Base-by-base conservation (phyloP, 192 early-diverging fungal species). In the Radiomyces spectabilis region DNA sequence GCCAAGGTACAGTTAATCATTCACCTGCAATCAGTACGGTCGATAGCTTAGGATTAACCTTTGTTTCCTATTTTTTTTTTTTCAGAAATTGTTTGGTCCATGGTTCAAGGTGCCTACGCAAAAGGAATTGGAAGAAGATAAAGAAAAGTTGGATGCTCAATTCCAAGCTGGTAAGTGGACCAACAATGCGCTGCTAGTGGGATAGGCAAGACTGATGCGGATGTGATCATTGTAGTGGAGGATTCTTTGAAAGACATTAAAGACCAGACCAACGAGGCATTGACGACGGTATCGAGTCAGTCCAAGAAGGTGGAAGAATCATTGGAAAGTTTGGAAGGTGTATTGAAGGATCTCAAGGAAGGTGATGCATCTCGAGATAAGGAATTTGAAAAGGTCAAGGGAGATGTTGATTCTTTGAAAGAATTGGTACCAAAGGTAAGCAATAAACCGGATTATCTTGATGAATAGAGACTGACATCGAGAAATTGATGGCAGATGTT, bases 361-460 rank as follows among this genome's bases (percentile, higher is more conserved):
- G 67, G 71, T 39, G 88, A 92, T 45, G 70, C 68, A 24, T 73
- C 77, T 55, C 57, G 84, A 26, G 86, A 86, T 10, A 65, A 84
- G 15, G 85, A 89, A 38, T 63, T 90, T 19, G 76, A 81, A 51
- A 72, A 72, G 40, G 73, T 97, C 49, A 85, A 92, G 62, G 64
- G 65, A 53, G 88, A 93, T 35, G 65, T 93, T 21, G 85, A 93
- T 6, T 55, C 69, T 33, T 78, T 93, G 30, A 80, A 77, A 43
- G 71, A 61, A n/a, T 76, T 85, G 65, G 76, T 93, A 27, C 88
- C 90, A 25, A 81, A 85, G 79, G 88, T 88, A 70, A 59, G 24
- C 50, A n/a, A n/a, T n/a, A n/a, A n/a, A n/a, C n/a, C n/a, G n/a
- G n/a, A n/a, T n/a, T n/a, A n/a, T n/a, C n/a, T 29, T 24, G 8